Evolutionary conservation across 139 green algal genomes (phyloP).

Genomic region (Tetradesmus lagerheimii): DNA sequence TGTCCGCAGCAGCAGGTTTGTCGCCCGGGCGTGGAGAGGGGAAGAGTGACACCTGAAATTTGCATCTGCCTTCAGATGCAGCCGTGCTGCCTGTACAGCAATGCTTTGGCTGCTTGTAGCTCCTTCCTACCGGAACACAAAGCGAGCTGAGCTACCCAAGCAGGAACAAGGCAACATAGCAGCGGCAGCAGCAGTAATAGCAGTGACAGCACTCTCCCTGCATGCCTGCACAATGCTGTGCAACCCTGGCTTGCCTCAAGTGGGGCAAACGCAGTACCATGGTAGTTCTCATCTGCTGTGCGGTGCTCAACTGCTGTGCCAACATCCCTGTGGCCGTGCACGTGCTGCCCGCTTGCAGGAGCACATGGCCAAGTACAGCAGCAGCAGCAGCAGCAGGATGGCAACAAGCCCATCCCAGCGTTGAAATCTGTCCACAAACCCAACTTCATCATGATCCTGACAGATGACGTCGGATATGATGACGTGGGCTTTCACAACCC

Average conservation of each 20-base stretch:
- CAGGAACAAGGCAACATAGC: not conserved
- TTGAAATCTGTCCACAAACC: not conserved
- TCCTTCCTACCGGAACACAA: too few relatives aligned
- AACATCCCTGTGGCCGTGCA: not conserved
- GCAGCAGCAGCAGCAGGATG: not conserved
- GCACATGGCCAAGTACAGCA: not conserved
- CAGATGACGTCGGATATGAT: not conserved
- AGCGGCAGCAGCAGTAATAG: not conserved
- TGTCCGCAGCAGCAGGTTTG: too few relatives aligned
- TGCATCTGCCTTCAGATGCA: too few relatives aligned
- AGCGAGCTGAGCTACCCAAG: too few relatives aligned
- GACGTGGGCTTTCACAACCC: not conserved
- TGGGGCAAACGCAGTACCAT: too few relatives aligned
- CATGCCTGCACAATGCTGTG: not conserved
- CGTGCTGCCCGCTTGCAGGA: not conserved
- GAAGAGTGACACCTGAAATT: too few relatives aligned
- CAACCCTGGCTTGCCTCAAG: too few relatives aligned
- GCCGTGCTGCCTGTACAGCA: too few relatives aligned
- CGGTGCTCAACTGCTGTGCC: not conserved
- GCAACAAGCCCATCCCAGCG: not conserved
- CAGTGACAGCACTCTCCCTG: not conserved
- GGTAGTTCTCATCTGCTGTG: not conserved
- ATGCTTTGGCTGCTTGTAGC: too few relatives aligned
- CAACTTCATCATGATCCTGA: not conserved
- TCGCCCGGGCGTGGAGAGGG: too few relatives aligned